These are phyloP conservation scores for Mycogone perniciosa DNA, from an alignment of 2,329 filamentous ascomycete species.

Conservation along the genomic window DNA sequence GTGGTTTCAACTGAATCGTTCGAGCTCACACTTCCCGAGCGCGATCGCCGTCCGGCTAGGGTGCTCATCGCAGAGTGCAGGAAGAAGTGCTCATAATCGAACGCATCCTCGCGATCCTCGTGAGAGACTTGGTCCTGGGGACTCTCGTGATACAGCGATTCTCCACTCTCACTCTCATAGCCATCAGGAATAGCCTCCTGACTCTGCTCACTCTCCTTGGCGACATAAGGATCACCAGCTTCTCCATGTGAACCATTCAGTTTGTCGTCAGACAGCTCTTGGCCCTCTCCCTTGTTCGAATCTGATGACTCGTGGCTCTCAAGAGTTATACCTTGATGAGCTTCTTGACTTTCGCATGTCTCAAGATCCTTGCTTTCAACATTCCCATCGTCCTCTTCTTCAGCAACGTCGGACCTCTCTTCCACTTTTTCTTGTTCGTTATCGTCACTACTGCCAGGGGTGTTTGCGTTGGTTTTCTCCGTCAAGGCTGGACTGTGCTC, in stretches of 20 bases:
- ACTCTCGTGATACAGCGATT: constrained; percentile 58
- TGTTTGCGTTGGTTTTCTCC: background rate
- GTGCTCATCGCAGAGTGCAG: constrained; percentile 85
- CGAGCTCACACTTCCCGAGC: constrained; percentile 50
- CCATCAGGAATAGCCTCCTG: constrained; percentile 31
- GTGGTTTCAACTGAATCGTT: constrained; percentile 58
- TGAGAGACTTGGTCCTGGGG: constrained; percentile 62
- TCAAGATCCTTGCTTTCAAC: no score
- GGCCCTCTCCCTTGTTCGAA: background rate
- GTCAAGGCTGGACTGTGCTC: constrained; percentile 13
- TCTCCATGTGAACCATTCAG: constrained; percentile 7
- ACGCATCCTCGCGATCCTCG: constrained; percentile 89
- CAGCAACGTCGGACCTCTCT: background rate
- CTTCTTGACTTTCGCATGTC: no score
- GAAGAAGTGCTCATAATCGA: constrained; percentile 96
- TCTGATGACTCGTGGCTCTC: background rate
- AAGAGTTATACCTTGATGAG: no score
- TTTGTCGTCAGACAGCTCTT: constrained; percentile 13
- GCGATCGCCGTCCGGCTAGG: constrained; percentile 44
- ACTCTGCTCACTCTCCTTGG: constrained; percentile 30
- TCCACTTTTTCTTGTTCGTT: background rate
- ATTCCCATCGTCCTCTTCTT: background rate
- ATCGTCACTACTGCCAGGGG: background rate
- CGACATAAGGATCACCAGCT: constrained; percentile 17
- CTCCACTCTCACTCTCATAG: constrained; percentile 56